Base-by-base conservation (phyloP, 805 yeast genomes). In the Pichia membranifaciens region DNA sequence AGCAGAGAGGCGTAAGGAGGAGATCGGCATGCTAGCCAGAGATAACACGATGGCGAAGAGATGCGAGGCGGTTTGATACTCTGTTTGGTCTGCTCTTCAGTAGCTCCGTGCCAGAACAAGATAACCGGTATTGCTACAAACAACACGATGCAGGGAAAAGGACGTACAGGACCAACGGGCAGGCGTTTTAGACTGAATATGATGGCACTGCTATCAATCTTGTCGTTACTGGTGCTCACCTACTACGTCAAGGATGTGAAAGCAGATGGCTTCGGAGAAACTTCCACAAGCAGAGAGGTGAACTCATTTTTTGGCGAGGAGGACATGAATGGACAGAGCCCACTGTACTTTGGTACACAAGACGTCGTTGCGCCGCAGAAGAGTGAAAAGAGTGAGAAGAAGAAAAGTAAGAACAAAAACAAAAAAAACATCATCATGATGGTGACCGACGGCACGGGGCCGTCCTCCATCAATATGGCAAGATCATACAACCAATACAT, bases 371-470 rank as follows among this genome's bases (percentile, higher is more conserved):
- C 18, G 21, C 18, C 12, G 15, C 16, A 15, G 13, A 23, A 18
- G 4, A 23, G 22, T 15, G 23, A 5, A 12, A 5, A 17, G 5
- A 22, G 5, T 5, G 20, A 12, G 4, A 12, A 12, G 21, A 38
- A 39, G 15, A 29, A 18, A 32, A 21, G 22, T 16, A 25, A 7
- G 29, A 25, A 25, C 10, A n/a, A n/a, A n/a, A 25, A 29, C 2
- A 86, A 85, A 71, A 82, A 79, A 58, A 88, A 88, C 58, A 75
- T 89, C 48, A 84, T 88, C 44, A 87, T 88, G 70, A 81, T 88
- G 78, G 96, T 88, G 29, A 82, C 95, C 3, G 96, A 88, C 64
- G 96, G 96, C n/a, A 87, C 88, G 84, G 96, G 96, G 0, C 96
- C 96, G 3, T 84, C 95, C 0, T 83, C 95, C 2, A 66, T 88